Evolutionary conservation across 257 asterid genomes (phyloP).

Genomic region (Fraxinus pennsylvanica): DNA sequence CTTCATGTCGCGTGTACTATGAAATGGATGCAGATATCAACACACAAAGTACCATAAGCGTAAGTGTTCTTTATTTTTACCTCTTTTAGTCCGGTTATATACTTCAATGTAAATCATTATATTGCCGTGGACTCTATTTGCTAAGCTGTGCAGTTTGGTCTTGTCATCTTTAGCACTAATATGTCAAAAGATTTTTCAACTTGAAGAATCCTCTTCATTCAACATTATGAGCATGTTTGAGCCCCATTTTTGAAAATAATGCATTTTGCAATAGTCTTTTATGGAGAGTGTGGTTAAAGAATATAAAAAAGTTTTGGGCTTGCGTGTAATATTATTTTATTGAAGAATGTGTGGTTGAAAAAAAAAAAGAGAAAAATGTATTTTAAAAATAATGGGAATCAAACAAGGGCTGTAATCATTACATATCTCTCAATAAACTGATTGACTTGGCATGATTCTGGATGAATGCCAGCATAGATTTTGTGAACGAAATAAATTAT

Average conservation of each 20-base stretch:
- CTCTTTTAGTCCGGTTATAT: slow-evolving; percentile 13
- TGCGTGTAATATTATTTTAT: too few species aligned
- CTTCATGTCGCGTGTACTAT: slow-evolving; percentile 50
- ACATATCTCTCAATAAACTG: background rate
- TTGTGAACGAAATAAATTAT: background rate
- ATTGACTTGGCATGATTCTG: background rate
- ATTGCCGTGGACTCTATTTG: slow-evolving; percentile 2
- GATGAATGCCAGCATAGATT: background rate
- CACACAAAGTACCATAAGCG: slow-evolving; percentile 99
- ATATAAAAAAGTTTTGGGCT: too few species aligned
- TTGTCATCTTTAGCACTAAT: background rate
- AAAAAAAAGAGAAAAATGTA: too few species aligned
- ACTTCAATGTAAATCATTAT: background rate
- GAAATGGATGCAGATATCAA: slow-evolving; percentile 74
- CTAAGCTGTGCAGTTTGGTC: background rate
- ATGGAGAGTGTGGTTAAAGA: too few species aligned
- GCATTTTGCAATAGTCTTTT: too few species aligned
- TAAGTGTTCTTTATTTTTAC: slow-evolving; percentile 49
- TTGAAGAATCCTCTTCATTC: background rate
- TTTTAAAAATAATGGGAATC: too few species aligned
- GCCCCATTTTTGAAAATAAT: too few species aligned
- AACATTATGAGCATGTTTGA: background rate
- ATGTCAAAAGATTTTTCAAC: background rate
- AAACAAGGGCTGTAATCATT: background rate
- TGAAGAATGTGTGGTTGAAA: too few species aligned